Percentiles rank a stretch among this genome's conserved stretches.
These are phyloP conservation scores for Wickerhamiella hasegawae DNA, from an alignment of 805 yeast genomes.

Conservation along the genomic window DNA sequence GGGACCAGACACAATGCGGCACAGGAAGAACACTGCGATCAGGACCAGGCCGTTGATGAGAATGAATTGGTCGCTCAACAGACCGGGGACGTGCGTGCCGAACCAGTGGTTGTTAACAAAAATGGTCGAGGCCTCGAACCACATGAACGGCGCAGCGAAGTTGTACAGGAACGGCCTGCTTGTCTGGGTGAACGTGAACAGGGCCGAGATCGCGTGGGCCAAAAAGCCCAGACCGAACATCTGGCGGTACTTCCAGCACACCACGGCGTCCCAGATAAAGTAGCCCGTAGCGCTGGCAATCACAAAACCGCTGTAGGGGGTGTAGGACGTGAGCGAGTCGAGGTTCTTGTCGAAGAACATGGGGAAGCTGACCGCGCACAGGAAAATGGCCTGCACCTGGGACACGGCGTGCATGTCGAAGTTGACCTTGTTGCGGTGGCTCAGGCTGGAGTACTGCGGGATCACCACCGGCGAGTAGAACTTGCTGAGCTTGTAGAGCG, in stretches of 20 bases:
- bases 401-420: slow-evolving; percentile 88
- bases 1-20: slow-evolving; percentile 79
- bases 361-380: slow-evolving; percentile 45
- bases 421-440: slow-evolving; percentile 38
- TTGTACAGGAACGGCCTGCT: slow-evolving; percentile 64
- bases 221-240: slow-evolving; percentile 72
- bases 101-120: slow-evolving; percentile 93
- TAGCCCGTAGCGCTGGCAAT: slow-evolving; percentile 66
- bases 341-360: slow-evolving; percentile 42
- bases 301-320: slow-evolving; percentile 63
- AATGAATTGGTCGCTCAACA: slow-evolving; percentile 37
- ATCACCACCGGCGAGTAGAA: slow-evolving; percentile 31
- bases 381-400: slow-evolving; percentile 61
- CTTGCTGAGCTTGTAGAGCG: slow-evolving; percentile 38
- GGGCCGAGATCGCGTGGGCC: slow-evolving; percentile 70
- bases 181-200: slow-evolving; percentile 50
- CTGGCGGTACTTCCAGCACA: slow-evolving; percentile 46
- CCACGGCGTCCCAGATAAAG: slow-evolving; percentile 74
- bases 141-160: slow-evolving; percentile 65
- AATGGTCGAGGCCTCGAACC: slow-evolving; percentile 84
- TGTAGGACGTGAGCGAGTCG: slow-evolving; percentile 49
- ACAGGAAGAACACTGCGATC: slow-evolving; percentile 53
- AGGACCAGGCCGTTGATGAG: slow-evolving; percentile 58
- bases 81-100: slow-evolving; percentile 59
- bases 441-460: slow-evolving; percentile 32